These are phyloP conservation scores for Albophoma yamanashiensis DNA, from an alignment of 2,329 filamentous ascomycete genomes.

Conservation along the genomic window DNA sequence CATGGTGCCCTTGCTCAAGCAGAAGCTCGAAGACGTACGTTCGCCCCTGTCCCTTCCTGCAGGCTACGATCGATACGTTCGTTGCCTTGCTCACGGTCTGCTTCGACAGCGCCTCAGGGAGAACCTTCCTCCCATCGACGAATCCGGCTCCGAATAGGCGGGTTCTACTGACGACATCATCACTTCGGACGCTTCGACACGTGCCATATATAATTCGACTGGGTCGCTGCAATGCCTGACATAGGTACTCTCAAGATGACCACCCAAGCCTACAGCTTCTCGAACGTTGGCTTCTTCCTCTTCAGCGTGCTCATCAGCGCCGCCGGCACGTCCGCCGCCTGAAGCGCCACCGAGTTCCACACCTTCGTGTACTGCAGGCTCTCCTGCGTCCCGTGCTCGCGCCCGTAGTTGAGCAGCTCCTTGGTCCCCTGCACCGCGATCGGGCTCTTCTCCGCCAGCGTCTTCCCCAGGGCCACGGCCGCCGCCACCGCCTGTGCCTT, in stretches of 20 bases:
- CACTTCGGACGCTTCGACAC: neutral
- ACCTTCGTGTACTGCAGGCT: constrained; percentile 73
- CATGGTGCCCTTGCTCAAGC: constrained; percentile 58
- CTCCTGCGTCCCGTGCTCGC: constrained; percentile 68
- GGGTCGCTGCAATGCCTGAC: neutral
- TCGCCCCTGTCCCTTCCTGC: neutral
- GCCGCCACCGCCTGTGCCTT: constrained; percentile 54
- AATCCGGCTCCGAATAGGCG: constrained; percentile 37
- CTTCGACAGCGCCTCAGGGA: constrained; percentile 35
- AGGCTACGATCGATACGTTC: neutral
- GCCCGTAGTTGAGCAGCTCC: constrained; percentile 70
- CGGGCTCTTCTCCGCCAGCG: constrained; percentile 73
- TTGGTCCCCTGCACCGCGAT: constrained; percentile 83
- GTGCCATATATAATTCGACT: neutral
- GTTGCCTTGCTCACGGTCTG: neutral
- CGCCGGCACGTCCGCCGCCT: constrained; percentile 65
- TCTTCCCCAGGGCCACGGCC: constrained; percentile 50
- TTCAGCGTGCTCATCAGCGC: constrained; percentile 68
- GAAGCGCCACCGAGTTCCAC: constrained; percentile 79
- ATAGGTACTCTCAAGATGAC: neutral
- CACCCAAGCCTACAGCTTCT: constrained; percentile 55
- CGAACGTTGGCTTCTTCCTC: constrained; percentile 72
- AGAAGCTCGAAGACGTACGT: constrained; percentile 55
- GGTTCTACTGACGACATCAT: too few species aligned
- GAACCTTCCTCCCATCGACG: constrained; percentile 39